Percentiles rank a stretch among this genome's conserved stretches.
Conservation (phyloP, 2,329 filamentous ascomycete species). For the Ceratocystis cacaofunesta region DNA sequence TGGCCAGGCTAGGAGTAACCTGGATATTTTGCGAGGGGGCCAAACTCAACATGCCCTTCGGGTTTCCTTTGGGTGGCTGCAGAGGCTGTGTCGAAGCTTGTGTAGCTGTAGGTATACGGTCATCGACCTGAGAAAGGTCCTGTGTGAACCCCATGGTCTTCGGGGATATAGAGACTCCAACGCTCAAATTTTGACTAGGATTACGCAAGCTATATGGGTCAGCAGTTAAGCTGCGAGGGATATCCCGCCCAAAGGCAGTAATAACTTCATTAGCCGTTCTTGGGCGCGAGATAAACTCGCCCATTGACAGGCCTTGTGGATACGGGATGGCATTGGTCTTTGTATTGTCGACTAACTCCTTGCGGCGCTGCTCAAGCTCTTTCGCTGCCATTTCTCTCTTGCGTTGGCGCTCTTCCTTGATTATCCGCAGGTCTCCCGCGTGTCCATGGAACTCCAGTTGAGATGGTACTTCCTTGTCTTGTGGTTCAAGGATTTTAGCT, state of each 20-base stretch:
- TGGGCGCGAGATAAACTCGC: conserved; percentile 21
- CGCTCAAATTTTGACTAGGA: conserved; percentile 35
- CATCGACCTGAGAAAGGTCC: conserved; percentile 33
- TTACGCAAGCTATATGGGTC: conserved; percentile 41
- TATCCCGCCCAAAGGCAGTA: too few species aligned
- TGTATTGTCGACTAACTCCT: conserved; percentile 67
- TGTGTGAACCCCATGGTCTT: conserved; percentile 78
- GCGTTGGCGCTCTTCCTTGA: conserved; percentile 45
- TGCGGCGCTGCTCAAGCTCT: conserved; percentile 75
- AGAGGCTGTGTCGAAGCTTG: too few species aligned
- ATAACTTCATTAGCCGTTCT: too few species aligned
- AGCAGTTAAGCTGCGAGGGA: conserved; percentile 49
- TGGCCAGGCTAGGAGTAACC: conserved; percentile 38
- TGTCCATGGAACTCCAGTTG: conserved; percentile 24
- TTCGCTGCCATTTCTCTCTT: conserved; percentile 65
- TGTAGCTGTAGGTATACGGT: too few species aligned
- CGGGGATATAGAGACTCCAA: conserved; percentile 81
- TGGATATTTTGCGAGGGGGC: too few species aligned
- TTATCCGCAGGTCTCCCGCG: conserved; percentile 38
- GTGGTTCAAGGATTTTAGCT: neutral
- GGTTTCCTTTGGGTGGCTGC: too few species aligned
- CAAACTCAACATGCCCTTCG: too few species aligned
- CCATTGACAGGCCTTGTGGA: conserved; percentile 40
- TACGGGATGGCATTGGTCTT: conserved; percentile 65
- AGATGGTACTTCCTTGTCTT: conserved; percentile 16